A percentile compares a stretch with the other conserved stretches of the same genome.
Evolutionary conservation across 805 yeast species (phyloP).

Genomic region (Candida arabinofermentans): DNA sequence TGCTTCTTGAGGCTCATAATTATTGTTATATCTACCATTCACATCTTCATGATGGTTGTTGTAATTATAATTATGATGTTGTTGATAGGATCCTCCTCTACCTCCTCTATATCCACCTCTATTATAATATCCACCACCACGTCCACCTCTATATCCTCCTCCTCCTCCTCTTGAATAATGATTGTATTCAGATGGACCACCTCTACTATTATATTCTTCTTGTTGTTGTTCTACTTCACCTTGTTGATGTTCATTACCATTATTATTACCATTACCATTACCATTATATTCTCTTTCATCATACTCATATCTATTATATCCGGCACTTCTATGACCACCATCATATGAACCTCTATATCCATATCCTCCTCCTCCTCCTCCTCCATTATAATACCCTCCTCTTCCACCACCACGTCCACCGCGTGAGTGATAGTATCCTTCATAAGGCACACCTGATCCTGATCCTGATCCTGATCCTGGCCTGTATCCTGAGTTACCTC

Average conservation of each 20-base stretch:
- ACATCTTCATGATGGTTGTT: slow-evolving; percentile 1
- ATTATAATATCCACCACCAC: not conserved
- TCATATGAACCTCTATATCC: not conserved
- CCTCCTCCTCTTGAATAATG: not conserved
- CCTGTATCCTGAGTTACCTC: not conserved
- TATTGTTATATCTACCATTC: slow-evolving; percentile 8
- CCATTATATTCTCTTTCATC: not conserved
- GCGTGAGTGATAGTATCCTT: not conserved
- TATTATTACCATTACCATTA: not conserved
- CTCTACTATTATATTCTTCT: too few species aligned
- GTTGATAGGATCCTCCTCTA: slow-evolving; percentile 8
- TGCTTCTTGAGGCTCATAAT: not conserved
- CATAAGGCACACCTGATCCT: not conserved
- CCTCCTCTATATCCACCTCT: slow-evolving; percentile 2
- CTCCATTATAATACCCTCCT: not conserved
- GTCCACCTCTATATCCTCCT: not conserved
- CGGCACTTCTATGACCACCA: not conserved
- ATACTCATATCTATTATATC: not conserved
- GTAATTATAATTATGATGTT: not conserved
- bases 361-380: not conserved
- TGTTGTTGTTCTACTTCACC: too few species aligned
- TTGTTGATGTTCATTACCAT: not conserved
- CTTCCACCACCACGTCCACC: not conserved
- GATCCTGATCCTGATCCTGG: not conserved
- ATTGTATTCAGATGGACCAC: too few species aligned